These are phyloP conservation scores for Phylloporus scabripes DNA, from an alignment of 768 basidiomycete genomes.

Conservation along the genomic window DNA sequence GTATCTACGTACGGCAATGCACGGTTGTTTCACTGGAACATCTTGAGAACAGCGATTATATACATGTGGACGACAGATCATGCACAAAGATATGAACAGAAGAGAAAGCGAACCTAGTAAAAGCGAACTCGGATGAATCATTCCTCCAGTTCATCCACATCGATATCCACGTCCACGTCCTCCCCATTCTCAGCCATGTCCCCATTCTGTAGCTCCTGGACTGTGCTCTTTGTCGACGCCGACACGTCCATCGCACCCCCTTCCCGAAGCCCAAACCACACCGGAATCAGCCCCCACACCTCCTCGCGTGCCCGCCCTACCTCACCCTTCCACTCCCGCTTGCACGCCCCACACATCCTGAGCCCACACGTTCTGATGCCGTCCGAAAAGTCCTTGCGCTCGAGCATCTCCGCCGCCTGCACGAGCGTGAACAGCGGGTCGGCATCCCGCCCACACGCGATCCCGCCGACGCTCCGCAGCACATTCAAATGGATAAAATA, in stretches of 20 bases:
- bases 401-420: conserved; percentile 68
- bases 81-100: background rate
- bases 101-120: conserved; percentile 11
- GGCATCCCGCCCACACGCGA: conserved; percentile 66
- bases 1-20: conserved; percentile 11
- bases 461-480: conserved; percentile 63
- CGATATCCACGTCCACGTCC: conserved; percentile 10
- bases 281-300: conserved; percentile 56
- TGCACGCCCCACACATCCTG: conserved; percentile 48
- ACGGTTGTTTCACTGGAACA: background rate
- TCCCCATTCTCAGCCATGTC: conserved; percentile 1
- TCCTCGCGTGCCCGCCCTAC: conserved; percentile 47
- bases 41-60: conserved; percentile 10
- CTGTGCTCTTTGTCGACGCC: background rate
- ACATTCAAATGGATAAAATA: conserved; percentile 74
- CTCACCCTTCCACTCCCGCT: conserved; percentile 40
- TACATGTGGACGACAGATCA: conserved; percentile 6
- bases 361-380: conserved; percentile 50
- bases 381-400: conserved; percentile 64
- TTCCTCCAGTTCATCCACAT: conserved; percentile 12
- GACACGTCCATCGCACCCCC: conserved; percentile 5
- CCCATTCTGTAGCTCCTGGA: background rate
- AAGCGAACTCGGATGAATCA: conserved; percentile 9
- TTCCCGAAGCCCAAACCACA: conserved; percentile 53
- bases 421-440: conserved; percentile 66